A percentile compares a stretch with the other conserved stretches of the same genome.
phyloP scores from a whole-genome alignment of 2,329 filamentous ascomycete genomes.

The Dothiorella sarmentorum region DNA sequence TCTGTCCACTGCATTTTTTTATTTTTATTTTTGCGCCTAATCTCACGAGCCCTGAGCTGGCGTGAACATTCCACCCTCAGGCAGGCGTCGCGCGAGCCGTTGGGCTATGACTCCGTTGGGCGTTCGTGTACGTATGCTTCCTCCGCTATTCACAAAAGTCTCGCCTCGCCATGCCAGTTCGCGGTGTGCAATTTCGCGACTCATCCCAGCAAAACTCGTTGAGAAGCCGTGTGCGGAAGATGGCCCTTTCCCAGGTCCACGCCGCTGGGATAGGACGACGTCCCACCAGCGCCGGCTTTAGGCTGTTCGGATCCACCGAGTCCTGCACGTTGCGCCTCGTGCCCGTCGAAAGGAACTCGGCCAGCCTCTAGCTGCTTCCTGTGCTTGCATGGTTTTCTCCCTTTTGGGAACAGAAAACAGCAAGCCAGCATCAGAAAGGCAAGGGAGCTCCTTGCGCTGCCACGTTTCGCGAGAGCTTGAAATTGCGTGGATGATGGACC shows the following conservation, averaged over 20 bases:
- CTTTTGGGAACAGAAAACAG: background rate
- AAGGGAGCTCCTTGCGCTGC: background rate
- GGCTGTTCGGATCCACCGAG: background rate
- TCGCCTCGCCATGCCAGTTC: background rate
- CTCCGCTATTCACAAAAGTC: background rate
- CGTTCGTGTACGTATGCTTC: background rate
- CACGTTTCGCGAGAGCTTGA: background rate
- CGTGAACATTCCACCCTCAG: no score
- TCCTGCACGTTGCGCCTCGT: slow-evolving; percentile 4
- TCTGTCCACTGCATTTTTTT: background rate
- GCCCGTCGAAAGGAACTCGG: background rate
- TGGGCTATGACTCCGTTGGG: no score
- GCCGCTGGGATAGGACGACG: background rate
- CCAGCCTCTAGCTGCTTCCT: background rate
- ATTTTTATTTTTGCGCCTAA: no score
- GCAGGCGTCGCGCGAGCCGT: no score
- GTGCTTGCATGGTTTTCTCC: background rate
- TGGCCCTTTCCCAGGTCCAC: slow-evolving; percentile 5
- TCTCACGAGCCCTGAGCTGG: no score
- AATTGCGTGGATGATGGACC: background rate
- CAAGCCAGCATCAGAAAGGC: background rate
- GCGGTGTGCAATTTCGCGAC: slow-evolving; percentile 6
- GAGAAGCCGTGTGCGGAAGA: background rate
- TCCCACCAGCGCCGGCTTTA: slow-evolving; percentile 1
- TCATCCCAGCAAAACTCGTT: background rate